These are phyloP conservation scores for Aspergillus kassunensis DNA, from an alignment of 495 filamentous ascomycete genomes.

Conservation along the genomic window DNA sequence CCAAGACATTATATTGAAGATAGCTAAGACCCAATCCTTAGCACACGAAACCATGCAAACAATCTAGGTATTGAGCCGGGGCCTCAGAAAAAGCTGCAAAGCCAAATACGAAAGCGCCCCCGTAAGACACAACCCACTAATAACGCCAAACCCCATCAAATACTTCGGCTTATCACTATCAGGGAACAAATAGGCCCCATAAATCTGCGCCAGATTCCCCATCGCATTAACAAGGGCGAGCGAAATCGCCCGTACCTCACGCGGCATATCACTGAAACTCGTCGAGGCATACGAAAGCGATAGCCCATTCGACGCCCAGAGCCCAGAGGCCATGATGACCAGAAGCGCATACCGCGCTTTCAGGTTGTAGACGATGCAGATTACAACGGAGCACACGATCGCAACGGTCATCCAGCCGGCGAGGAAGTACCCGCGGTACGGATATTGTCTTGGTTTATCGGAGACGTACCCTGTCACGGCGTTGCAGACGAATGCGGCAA, in stretches of 20 bases:
- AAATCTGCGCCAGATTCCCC: slow-evolving; percentile 50
- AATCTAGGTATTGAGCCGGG: too few species aligned
- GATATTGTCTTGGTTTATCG: slow-evolving; percentile 26
- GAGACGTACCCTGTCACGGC: slow-evolving; percentile 12
- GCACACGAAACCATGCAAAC: too few species aligned
- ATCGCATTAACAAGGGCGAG: slow-evolving; percentile 49
- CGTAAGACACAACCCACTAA: slow-evolving; percentile 1
- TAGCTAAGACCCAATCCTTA: too few species aligned
- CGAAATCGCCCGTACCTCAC: slow-evolving; percentile 34
- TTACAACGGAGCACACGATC: slow-evolving; percentile 38
- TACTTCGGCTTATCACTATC: slow-evolving; percentile 9
- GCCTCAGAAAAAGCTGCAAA: slow-evolving; percentile 2
- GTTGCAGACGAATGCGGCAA: slow-evolving; percentile 38
- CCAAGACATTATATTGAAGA: too few species aligned
- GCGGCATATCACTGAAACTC: slow-evolving; percentile 37
- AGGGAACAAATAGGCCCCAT: slow-evolving; percentile 31
- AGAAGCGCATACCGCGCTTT: slow-evolving; percentile 50
- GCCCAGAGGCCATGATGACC: slow-evolving; percentile 47
- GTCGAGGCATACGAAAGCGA: slow-evolving; percentile 21
- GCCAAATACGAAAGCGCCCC: neutral
- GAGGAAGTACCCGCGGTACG: slow-evolving; percentile 25
- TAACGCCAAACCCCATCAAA: slow-evolving; percentile 14
- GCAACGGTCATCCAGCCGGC: slow-evolving; percentile 37
- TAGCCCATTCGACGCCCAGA: slow-evolving; percentile 45
- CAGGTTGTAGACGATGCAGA: slow-evolving; percentile 40